Conservation (phyloP, 495 filamentous ascomycete genomes). For the Penicillium parvum region DNA sequence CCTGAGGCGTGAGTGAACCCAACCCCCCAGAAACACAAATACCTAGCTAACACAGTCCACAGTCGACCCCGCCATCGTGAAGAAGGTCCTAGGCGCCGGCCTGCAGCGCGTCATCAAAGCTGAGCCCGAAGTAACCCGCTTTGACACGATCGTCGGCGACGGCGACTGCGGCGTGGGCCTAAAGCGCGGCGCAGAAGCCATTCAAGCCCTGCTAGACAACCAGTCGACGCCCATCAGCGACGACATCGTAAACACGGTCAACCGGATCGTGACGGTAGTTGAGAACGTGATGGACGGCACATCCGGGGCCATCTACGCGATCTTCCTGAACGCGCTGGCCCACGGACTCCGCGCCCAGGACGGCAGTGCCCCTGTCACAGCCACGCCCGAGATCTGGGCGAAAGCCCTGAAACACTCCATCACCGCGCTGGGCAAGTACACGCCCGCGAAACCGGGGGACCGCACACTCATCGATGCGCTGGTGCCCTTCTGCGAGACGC, state of each 20-base stretch:
- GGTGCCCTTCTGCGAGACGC: slow-evolving; percentile 73
- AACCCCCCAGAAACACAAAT: not conserved
- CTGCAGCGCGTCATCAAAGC: slow-evolving; percentile 67
- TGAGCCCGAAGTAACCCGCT: slow-evolving; percentile 81
- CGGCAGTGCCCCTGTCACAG: slow-evolving; percentile 41
- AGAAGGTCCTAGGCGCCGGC: slow-evolving; percentile 58
- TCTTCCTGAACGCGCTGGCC: slow-evolving; percentile 89
- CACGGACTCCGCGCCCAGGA: slow-evolving; percentile 63
- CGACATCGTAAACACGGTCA: slow-evolving; percentile 68
- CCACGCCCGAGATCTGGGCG: slow-evolving; percentile 63
- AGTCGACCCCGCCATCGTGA: slow-evolving; percentile 59
- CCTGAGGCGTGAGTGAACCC: slow-evolving; percentile 49
- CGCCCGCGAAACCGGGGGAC: slow-evolving; percentile 84
- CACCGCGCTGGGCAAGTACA: slow-evolving; percentile 71
- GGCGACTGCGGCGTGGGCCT: slow-evolving; percentile 92
- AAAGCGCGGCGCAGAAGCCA: slow-evolving; percentile 84
- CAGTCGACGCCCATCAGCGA: slow-evolving; percentile 47
- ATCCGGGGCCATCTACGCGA: slow-evolving; percentile 90
- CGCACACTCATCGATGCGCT: slow-evolving; percentile 89
- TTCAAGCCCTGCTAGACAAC: slow-evolving; percentile 60
- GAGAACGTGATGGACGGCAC: slow-evolving; percentile 94
- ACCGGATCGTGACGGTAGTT: slow-evolving; percentile 74
- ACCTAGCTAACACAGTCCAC: slow-evolving; percentile 15
- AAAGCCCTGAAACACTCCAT: slow-evolving; percentile 67
- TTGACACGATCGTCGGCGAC: slow-evolving; percentile 90